Evolutionary conservation across 345 rosid genomes (phyloP).

Genomic region (Moricandia moricandioides): DNA sequence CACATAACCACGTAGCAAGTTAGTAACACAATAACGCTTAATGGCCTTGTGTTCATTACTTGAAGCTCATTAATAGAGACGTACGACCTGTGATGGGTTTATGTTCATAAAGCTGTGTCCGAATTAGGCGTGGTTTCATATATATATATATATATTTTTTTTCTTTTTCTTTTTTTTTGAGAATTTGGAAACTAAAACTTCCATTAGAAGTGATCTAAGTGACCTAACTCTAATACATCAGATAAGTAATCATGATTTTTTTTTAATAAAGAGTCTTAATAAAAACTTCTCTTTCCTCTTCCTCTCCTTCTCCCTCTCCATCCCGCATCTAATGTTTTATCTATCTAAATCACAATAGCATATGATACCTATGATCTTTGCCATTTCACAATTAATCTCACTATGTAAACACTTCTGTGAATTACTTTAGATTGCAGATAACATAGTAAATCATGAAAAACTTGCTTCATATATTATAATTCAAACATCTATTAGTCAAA

Average conservation of each 20-base stretch:
- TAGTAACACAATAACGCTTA: no score
- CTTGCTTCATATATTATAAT: not conserved
- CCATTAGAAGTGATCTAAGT: no score
- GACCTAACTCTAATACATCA: conserved; percentile 8
- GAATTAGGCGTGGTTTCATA: no score
- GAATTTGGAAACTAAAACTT: no score
- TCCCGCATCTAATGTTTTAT: no score
- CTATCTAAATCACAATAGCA: not conserved
- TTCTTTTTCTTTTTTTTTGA: no score
- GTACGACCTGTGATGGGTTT: no score
- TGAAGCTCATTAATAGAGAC: no score
- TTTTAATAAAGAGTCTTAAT: conserved; percentile 19
- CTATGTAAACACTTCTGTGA: not conserved
- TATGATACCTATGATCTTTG: not conserved
- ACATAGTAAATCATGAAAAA: not conserved
- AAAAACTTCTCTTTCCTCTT: not conserved
- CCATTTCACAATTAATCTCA: not conserved
- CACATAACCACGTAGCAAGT: no score
- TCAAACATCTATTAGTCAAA: not conserved
- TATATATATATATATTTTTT: no score
- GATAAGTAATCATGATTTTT: conserved; percentile 27
- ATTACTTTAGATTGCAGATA: not conserved
- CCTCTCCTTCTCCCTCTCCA: conserved; percentile 1
- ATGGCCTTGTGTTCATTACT: no score
- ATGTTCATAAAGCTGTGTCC: no score